Conservation (phyloP, 2,329 filamentous ascomycete genomes). For the Zasmidium angulare region DNA sequence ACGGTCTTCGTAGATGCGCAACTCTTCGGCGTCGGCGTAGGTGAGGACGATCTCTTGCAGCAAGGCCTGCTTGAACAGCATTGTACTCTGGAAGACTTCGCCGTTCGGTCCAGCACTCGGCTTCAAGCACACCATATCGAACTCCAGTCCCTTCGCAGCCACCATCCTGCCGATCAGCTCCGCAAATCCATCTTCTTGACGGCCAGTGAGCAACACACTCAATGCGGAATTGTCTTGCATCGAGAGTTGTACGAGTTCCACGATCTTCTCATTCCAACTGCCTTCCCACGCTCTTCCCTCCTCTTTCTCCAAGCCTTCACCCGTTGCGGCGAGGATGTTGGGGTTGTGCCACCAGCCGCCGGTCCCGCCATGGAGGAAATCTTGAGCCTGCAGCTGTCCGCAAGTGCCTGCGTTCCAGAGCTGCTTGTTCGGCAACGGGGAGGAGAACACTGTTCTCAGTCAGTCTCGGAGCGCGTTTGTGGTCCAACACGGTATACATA, state of each 20-base stretch:
- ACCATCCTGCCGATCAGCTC: conserved; percentile 81
- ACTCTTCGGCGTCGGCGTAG: conserved; percentile 78
- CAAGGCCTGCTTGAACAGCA: conserved; percentile 89
- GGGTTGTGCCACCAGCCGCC: conserved; percentile 87
- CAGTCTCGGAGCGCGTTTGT: conserved; percentile 11
- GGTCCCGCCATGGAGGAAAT: conserved; percentile 70
- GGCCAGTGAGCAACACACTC: conserved; percentile 82
- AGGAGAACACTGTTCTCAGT: conserved; percentile 71
- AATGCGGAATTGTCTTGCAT: conserved; percentile 82
- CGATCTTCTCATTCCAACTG: conserved; percentile 95
- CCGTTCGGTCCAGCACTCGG: conserved; percentile 77
- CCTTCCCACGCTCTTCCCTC: conserved; percentile 82
- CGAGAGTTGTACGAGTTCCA: conserved; percentile 73
- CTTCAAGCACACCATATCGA: conserved; percentile 87
- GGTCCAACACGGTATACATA: conserved; percentile 45
- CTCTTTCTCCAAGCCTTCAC: conserved; percentile 77
- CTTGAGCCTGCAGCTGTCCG: conserved; percentile 71
- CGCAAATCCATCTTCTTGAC: conserved; percentile 73
- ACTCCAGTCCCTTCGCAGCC: conserved; percentile 73
- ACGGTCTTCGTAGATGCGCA: conserved; percentile 67
- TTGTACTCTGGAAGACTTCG: conserved; percentile 76
- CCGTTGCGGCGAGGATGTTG: conserved; percentile 80
- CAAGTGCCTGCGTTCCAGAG: conserved; percentile 81
- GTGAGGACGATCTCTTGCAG: conserved; percentile 80
- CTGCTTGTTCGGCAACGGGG: conserved; percentile 82